phyloP scores from a whole-genome alignment of 73 alveolate genomes.

The Paramecium caudatum region DNA sequence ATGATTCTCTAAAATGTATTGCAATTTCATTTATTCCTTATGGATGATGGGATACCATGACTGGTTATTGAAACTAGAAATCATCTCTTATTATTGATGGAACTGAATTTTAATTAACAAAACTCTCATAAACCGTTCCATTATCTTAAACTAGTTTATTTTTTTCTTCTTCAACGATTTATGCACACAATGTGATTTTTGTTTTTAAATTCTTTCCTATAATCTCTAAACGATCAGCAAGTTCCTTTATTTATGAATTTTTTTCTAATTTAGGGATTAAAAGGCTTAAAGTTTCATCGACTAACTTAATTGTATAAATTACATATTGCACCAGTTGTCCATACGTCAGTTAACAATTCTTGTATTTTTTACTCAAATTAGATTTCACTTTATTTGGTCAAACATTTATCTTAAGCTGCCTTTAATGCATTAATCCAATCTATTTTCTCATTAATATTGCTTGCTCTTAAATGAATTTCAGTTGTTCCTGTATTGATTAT shows the following conservation, averaged over 20 bases:
- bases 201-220: conserved; percentile 38
- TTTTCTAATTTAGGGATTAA: conserved; percentile 62
- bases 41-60: not conserved
- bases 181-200: conserved; percentile 9
- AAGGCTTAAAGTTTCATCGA: conserved; percentile 70
- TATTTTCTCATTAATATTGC: conserved; percentile 55
- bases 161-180: conserved; percentile 55
- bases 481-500: conserved; percentile 76
- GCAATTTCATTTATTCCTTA: not conserved
- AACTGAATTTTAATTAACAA: conserved; percentile 14
- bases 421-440: conserved; percentile 73
- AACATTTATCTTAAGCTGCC: conserved; percentile 56
- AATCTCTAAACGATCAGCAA: conserved; percentile 58
- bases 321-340: conserved; percentile 48
- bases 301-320: conserved; percentile 19
- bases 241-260: not conserved
- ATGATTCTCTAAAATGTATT: not conserved
- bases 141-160: not conserved
- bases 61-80: not conserved
- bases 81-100: not conserved
- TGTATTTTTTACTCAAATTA: conserved; percentile 14
- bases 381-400: not conserved
- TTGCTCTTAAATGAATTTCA: conserved; percentile 73
- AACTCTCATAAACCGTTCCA: conserved; percentile 64
- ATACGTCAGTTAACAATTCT: conserved; percentile 26